phyloP scores from a whole-genome alignment of 768 basidiomycete genomes.

The Tylopilus felleus region DNA sequence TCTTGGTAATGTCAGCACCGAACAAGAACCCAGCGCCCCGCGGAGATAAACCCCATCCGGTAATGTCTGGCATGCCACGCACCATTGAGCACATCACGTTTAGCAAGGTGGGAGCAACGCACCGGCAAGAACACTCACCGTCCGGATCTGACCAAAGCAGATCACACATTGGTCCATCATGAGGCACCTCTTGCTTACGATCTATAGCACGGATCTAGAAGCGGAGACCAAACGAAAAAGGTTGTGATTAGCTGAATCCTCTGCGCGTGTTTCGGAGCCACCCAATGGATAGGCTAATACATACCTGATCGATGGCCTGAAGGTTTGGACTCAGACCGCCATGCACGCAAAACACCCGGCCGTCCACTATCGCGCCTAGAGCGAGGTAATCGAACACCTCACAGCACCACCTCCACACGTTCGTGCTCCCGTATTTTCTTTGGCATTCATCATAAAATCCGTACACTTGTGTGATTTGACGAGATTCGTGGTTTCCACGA shows the following conservation, averaged over 20 bases:
- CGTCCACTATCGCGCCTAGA: conserved; percentile 94
- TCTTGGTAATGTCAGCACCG: conserved; percentile 86
- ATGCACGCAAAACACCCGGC: conserved; percentile 95
- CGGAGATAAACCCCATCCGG: conserved; percentile 96
- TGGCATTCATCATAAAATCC: conserved; percentile 97
- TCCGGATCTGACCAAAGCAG: conserved; percentile 99
- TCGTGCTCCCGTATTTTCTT: conserved; percentile 88
- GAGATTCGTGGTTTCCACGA: conserved; percentile 95
- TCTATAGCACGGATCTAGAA: conserved; percentile 88
- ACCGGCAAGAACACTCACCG: conserved; percentile 45
- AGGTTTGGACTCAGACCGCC: conserved; percentile 92
- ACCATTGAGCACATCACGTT: conserved; percentile 20
- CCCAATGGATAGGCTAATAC: conserved; percentile 19
- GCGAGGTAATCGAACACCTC: conserved; percentile 98
- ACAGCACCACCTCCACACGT: conserved; percentile 98
- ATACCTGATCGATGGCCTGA: conserved; percentile 83
- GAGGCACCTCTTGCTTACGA: conserved; percentile 95
- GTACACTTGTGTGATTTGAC: conserved; percentile 96
- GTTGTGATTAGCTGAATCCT: conserved; percentile 18
- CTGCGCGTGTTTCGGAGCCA: conserved; percentile 19
- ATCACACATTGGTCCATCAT: conserved; percentile 99
- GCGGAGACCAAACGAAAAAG: conserved; percentile 18
- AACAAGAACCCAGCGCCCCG: conserved; percentile 96
- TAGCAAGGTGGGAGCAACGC: conserved; percentile 13
- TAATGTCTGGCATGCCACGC: conserved; percentile 56